Conservation (phyloP, 192 early-diverging fungal species). For the Paraglomus brasilianum region DNA sequence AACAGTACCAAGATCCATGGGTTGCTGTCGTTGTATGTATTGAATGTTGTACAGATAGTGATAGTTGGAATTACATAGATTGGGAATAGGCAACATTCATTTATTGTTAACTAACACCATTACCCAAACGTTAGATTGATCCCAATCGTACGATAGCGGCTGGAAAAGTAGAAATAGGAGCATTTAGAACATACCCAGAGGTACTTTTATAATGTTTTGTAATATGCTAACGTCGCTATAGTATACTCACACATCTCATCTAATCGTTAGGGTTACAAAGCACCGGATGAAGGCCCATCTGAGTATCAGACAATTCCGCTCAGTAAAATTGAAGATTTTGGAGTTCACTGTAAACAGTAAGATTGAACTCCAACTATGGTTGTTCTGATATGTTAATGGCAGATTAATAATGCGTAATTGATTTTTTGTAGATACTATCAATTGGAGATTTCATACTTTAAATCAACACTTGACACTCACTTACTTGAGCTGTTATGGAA, state of each 20-base stretch:
- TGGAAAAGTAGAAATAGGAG: slow-evolving; percentile 96
- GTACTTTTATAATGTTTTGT: slow-evolving; percentile 36
- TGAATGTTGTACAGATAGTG: no score
- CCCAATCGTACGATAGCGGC: slow-evolving; percentile 96
- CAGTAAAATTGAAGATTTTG: slow-evolving; percentile 97
- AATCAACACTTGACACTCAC: slow-evolving; percentile 82
- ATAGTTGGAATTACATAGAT: neutral
- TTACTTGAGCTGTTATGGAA: slow-evolving; percentile 94
- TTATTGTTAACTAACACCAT: neutral
- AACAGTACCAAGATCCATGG: slow-evolving; percentile 92
- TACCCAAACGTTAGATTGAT: slow-evolving; percentile 66
- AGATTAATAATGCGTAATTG: slow-evolving; percentile 25
- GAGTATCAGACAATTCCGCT: slow-evolving; percentile 92
- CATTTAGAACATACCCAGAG: slow-evolving; percentile 97
- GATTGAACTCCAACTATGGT: slow-evolving; percentile 12
- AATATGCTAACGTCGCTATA: neutral
- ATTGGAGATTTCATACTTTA: slow-evolving; percentile 89
- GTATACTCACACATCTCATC: neutral
- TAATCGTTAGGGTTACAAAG: slow-evolving; percentile 68
- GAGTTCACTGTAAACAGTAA: slow-evolving; percentile 83
- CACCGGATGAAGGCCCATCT: slow-evolving; percentile 71
- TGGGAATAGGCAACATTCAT: neutral
- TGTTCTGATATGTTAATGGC: slow-evolving; percentile 4
- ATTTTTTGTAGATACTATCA: slow-evolving; percentile 69
- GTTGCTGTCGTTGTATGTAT: slow-evolving; percentile 85